phyloP scores from a whole-genome alignment of 352 stramenopile genomes.

The Thraustochytrium striatum region DNA sequence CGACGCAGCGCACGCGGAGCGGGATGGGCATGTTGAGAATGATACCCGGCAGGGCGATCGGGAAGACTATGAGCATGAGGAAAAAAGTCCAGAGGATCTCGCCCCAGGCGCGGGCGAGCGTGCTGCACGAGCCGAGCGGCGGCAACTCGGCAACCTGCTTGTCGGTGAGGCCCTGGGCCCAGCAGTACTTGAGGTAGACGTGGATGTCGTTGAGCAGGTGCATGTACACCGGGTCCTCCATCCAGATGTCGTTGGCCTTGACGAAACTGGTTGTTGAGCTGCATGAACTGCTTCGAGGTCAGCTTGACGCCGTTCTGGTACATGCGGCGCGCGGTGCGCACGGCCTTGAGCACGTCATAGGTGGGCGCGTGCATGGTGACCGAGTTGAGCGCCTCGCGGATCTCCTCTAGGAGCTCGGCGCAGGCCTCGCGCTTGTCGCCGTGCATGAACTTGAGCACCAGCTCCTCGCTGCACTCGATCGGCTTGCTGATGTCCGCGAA shows the following conservation, averaged over 20 bases:
- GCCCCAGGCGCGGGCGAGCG: neutral
- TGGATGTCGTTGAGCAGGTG: constrained; percentile 29
- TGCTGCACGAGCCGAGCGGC: neutral
- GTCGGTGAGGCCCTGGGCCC: constrained; percentile 55
- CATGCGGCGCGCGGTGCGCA: constrained; percentile 88
- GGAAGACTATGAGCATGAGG: constrained; percentile 69
- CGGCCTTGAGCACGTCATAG: constrained; percentile 89
- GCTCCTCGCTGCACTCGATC: constrained; percentile 71
- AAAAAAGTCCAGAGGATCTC: constrained; percentile 28
- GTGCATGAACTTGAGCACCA: constrained; percentile 81
- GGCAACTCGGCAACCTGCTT: constrained; percentile 47
- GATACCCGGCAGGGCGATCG: constrained; percentile 64
- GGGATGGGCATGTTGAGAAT: constrained; percentile 57
- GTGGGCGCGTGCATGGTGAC: constrained; percentile 95
- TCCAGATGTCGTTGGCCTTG: neutral
- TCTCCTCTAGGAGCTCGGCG: constrained; percentile 71
- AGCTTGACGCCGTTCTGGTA: constrained; percentile 82
- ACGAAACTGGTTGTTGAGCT: constrained; percentile 80
- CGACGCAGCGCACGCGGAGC: constrained; percentile 75
- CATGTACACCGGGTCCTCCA: neutral
- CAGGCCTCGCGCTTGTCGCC: constrained; percentile 72
- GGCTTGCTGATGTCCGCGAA: constrained; percentile 93
- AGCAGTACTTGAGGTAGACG: constrained; percentile 42
- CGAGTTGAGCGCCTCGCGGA: constrained; percentile 74
- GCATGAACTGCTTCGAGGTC: constrained; percentile 79